Evolutionary conservation across 371 early-diverging fungal genomes (phyloP).

Genomic region (Zancudomyces culisetae): DNA sequence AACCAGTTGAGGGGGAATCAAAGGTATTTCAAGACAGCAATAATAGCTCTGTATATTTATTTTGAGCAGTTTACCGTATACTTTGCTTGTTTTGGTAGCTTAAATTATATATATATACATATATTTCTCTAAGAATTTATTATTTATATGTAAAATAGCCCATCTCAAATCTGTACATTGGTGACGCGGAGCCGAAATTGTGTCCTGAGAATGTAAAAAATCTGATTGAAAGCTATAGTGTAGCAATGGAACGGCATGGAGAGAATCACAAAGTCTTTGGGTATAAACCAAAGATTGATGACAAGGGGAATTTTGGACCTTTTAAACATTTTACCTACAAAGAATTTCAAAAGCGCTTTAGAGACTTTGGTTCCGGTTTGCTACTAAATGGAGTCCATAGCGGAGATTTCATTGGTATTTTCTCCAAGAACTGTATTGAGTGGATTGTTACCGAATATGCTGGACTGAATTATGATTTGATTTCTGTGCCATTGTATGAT

Average conservation of each 20-base stretch:
- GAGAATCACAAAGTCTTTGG: slow-evolving; percentile 21
- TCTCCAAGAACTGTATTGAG: neutral
- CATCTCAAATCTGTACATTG: neutral
- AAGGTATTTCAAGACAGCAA: too few relatives aligned
- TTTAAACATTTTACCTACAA: slow-evolving; percentile 61
- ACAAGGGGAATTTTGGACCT: slow-evolving; percentile 34
- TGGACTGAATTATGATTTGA: neutral
- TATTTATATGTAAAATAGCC: neutral
- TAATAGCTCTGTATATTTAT: too few relatives aligned
- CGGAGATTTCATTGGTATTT: neutral
- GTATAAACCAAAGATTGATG: slow-evolving; percentile 26
- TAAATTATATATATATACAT: too few relatives aligned
- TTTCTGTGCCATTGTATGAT: slow-evolving; percentile 82
- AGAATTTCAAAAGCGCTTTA: slow-evolving; percentile 29
- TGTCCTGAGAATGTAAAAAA: neutral
- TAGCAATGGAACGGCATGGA: neutral
- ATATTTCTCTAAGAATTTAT: too few relatives aligned
- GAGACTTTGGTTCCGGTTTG: slow-evolving; percentile 27
- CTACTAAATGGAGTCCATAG: slow-evolving; percentile 17
- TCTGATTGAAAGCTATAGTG: neutral
- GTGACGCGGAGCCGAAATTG: neutral
- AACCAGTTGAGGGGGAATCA: too few relatives aligned
- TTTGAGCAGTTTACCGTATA: too few relatives aligned
- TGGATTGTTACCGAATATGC: slow-evolving; percentile 7
- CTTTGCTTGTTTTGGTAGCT: too few relatives aligned